Conservation (phyloP, 371 early-diverging fungal genomes). For the Apophysomyces trapeziformis region DNA sequence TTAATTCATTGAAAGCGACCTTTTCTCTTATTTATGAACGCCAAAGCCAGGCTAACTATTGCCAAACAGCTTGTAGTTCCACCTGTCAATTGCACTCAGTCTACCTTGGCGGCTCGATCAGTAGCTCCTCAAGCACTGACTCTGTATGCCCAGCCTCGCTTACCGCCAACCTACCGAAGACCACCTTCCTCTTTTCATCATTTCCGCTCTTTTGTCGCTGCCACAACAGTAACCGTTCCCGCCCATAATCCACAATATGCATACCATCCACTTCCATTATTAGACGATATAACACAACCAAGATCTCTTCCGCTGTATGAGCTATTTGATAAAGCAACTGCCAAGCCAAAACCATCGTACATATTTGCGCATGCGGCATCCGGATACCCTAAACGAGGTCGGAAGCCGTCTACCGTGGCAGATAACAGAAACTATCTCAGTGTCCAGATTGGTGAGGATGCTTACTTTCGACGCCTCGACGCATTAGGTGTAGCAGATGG, state of each 20-base stretch:
- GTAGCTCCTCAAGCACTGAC: not conserved
- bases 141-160: not conserved
- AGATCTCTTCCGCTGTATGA: constrained; percentile 22
- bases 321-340: constrained; percentile 45
- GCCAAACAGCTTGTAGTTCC: constrained; percentile 1
- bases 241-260: not conserved
- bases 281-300: constrained; percentile 4
- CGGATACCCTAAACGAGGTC: constrained; percentile 71
- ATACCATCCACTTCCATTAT: not conserved
- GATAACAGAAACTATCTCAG: constrained; percentile 70
- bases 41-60: constrained; percentile 8
- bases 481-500: constrained; percentile 87
- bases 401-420: constrained; percentile 35
- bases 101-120: not conserved
- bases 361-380: constrained; percentile 73
- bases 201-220: not conserved
- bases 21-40: not conserved
- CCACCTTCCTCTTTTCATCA: not conserved
- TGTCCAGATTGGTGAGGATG: constrained; percentile 83
- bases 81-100: not conserved
- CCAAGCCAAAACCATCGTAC: constrained; percentile 54
- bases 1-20: not conserved
- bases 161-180: not conserved
- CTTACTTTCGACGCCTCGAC: constrained; percentile 75
- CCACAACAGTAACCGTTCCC: not conserved